Evolutionary conservation across 108 stramenopile genomes (phyloP).

Genomic region (Skeletonema marinoi): DNA sequence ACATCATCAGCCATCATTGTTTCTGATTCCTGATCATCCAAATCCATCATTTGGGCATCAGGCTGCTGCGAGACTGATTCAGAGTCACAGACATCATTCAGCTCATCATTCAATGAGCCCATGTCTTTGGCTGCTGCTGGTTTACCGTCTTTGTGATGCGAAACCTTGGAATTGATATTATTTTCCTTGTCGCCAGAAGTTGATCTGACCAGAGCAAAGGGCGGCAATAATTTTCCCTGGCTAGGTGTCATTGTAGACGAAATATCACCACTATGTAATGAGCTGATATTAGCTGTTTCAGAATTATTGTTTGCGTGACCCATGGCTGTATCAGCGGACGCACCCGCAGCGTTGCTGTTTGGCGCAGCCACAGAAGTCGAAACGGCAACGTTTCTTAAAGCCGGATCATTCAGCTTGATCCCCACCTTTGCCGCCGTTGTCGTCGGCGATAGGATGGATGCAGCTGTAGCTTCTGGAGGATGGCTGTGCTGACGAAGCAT

Average conservation of each 20-base stretch:
- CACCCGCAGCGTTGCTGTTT: not conserved
- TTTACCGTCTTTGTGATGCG: not conserved
- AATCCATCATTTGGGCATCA: not conserved
- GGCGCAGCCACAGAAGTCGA: not conserved
- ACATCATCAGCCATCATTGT: not conserved
- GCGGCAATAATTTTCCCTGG: not conserved
- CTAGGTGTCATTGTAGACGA: not conserved
- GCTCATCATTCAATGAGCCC: too few species aligned
- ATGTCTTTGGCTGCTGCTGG: not conserved
- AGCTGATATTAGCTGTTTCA: not conserved
- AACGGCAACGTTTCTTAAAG: not conserved
- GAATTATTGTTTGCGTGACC: not conserved
- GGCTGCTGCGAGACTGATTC: not conserved
- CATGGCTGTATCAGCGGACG: not conserved
- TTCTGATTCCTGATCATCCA: not conserved
- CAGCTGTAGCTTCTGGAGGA: not conserved
- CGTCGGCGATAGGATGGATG: not conserved
- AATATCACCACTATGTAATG: not conserved
- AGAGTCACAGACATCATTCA: not conserved
- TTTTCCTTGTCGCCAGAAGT: not conserved
- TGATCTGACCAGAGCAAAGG: not conserved
- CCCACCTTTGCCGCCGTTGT: constrained; percentile 8
- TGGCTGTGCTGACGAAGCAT: not conserved
- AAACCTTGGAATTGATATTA: not conserved
- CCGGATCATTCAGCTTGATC: constrained; percentile 9